These are phyloP conservation scores for Phytophthora pisi DNA, from an alignment of 352 stramenopile species.

Conservation along the genomic window DNA sequence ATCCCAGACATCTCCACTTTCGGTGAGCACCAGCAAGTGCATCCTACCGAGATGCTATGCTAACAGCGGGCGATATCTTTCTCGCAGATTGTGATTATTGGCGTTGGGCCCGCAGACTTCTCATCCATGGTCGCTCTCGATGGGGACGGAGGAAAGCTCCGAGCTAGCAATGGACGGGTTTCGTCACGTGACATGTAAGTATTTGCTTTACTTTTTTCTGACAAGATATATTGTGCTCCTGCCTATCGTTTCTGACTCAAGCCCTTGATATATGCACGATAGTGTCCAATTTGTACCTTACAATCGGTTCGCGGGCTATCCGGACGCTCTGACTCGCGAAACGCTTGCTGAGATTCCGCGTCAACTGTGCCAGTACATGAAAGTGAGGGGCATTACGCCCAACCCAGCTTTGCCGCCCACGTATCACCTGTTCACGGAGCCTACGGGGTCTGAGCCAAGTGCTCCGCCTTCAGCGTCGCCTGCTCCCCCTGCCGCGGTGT, in stretches of 20 bases:
- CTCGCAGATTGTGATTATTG: conserved; percentile 78
- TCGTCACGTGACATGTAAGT: conserved; percentile 69
- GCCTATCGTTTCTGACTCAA: conserved; percentile 2
- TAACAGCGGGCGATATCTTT: conserved; percentile 4
- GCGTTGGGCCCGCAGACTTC: conserved; percentile 75
- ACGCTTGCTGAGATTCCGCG: conserved; percentile 74
- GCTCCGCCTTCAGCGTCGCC: conserved; percentile 19
- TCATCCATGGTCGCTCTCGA: conserved; percentile 70
- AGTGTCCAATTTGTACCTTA: conserved; percentile 76
- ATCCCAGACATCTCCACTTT: conserved; percentile 55
- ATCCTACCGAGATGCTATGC: background rate
- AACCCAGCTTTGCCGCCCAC: conserved; percentile 54
- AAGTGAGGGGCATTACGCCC: conserved; percentile 57
- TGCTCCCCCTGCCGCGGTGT: conserved; percentile 22
- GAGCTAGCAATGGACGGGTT: conserved; percentile 36
- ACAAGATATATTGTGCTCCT: too few species aligned
- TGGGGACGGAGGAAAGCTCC: conserved; percentile 62
- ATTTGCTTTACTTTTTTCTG: background rate
- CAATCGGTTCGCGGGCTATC: conserved; percentile 52
- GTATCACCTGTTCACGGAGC: conserved; percentile 53
- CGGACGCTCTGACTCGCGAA: conserved; percentile 51
- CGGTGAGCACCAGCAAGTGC: conserved; percentile 26
- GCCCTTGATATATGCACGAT: conserved; percentile 6
- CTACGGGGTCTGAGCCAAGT: conserved; percentile 21
- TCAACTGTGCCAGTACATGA: conserved; percentile 84